Percentiles rank a stretch among this genome's conserved stretches.
These are phyloP conservation scores for Anethum foeniculum DNA, from an alignment of 140 eudicot species.

Conservation along the genomic window DNA sequence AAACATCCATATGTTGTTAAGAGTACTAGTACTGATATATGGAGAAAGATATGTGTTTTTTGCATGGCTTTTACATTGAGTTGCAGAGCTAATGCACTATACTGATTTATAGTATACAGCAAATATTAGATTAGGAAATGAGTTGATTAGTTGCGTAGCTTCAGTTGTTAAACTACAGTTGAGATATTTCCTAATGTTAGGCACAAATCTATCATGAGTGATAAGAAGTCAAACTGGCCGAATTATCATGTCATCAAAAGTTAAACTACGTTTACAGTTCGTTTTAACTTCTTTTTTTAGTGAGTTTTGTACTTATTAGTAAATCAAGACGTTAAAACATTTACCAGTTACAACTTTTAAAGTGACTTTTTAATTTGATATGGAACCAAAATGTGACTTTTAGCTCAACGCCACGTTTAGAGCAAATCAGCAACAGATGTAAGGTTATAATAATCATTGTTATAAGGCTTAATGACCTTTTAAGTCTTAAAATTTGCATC, in stretches of 20 bases:
- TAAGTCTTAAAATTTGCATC: too few relatives aligned
- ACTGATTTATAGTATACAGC: background rate
- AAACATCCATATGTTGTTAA: background rate
- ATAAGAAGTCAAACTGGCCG: background rate
- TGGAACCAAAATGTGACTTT: background rate
- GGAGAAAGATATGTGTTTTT: background rate
- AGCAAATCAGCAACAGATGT: too few relatives aligned
- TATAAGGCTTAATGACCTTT: too few relatives aligned
- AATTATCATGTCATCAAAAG: background rate
- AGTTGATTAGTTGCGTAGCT: background rate
- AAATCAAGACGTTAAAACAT: background rate
- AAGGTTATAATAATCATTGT: too few relatives aligned
- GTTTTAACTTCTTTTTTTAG: background rate
- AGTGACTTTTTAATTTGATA: background rate
- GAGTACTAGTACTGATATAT: background rate
- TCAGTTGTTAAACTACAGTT: background rate
- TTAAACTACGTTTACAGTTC: background rate
- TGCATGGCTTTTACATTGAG: constrained; percentile 1
- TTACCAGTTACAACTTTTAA: background rate
- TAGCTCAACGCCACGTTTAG: background rate
- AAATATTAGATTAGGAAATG: background rate
- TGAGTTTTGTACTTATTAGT: background rate
- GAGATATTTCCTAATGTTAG: background rate
- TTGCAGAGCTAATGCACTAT: background rate
- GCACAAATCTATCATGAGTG: background rate